Evolutionary conservation across 2,329 filamentous ascomycete genomes (phyloP).

Genomic region (Chaetomium sp.): DNA sequence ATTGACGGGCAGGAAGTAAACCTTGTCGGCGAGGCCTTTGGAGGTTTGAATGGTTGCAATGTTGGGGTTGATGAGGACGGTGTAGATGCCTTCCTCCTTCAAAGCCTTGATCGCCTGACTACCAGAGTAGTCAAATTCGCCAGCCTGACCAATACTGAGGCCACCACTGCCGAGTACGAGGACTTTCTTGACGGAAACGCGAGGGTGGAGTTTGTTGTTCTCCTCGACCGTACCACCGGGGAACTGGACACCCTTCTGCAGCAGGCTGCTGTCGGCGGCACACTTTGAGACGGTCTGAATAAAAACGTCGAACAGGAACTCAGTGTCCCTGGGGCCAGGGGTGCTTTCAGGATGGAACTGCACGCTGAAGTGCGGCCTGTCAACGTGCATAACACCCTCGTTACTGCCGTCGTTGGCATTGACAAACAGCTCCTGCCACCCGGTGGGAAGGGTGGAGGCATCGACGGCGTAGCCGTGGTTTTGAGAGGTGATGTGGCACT

Average conservation of each 20-base stretch:
- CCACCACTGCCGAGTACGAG: conserved; percentile 92
- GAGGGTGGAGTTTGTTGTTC: conserved; percentile 74
- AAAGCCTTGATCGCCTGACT: conserved; percentile 98
- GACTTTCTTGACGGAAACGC: conserved; percentile 88
- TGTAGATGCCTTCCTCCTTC: conserved; percentile 98
- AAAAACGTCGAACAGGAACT: conserved; percentile 97
- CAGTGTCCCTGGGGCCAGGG: conserved; percentile 90
- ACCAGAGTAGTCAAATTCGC: conserved; percentile 98
- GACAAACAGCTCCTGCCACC: conserved; percentile 93
- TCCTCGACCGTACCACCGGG: conserved; percentile 81
- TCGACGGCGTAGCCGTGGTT: conserved; percentile 98
- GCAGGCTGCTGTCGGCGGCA: conserved; percentile 64
- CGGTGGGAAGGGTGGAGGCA: conserved; percentile 69
- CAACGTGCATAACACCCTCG: conserved; percentile 89
- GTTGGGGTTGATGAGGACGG: conserved; percentile 97
- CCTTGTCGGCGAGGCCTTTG: conserved; percentile 95
- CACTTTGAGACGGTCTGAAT: conserved; percentile 79
- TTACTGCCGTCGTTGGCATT: conserved; percentile 99
- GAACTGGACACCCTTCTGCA: conserved; percentile 77
- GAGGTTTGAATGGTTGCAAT: conserved; percentile 99
- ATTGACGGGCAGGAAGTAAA: conserved; percentile 97
- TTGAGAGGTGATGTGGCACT: conserved; percentile 98
- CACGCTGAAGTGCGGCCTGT: conserved; percentile 95
- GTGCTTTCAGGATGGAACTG: conserved; percentile 99
- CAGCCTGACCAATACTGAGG: conserved; percentile 94